phyloP scores from a whole-genome alignment of 495 filamentous ascomycete species.

The Neurospora cerealis region DNA sequence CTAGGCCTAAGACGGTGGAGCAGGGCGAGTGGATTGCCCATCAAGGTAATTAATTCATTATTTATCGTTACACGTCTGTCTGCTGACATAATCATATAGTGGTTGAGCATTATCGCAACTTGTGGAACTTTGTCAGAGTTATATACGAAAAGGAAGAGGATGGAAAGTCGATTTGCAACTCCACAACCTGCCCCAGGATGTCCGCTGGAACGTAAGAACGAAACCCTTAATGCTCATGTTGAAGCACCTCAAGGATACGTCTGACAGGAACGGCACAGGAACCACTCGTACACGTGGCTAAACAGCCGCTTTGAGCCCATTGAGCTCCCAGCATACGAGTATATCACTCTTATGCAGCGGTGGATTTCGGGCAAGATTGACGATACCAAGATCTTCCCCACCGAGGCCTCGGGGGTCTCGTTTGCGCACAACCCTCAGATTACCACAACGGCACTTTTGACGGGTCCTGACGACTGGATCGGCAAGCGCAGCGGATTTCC shows the following conservation, averaged over 20 bases:
- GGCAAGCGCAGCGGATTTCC: conserved; percentile 86
- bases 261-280: conserved; percentile 34
- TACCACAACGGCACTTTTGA: conserved; percentile 49
- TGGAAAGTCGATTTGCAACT: conserved; percentile 69
- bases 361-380: conserved; percentile 91
- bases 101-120: conserved; percentile 80
- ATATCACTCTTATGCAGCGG: conserved; percentile 84
- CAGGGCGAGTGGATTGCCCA: conserved; percentile 90
- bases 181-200: conserved; percentile 78
- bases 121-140: conserved; percentile 74
- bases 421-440: conserved; percentile 47
- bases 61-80: neutral
- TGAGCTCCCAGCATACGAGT: conserved; percentile 70
- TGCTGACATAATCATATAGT: conserved; percentile 37
- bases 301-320: conserved; percentile 52
- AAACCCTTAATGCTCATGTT: conserved; percentile 12
- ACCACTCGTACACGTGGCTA: conserved; percentile 86
- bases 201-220: conserved; percentile 70
- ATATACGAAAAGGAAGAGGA: conserved; percentile 69
- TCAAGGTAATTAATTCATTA: conserved; percentile 54
- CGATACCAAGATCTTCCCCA: conserved; percentile 79
- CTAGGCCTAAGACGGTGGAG: conserved; percentile 79
- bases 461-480: conserved; percentile 59
- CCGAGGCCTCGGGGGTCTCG: conserved; percentile 49
- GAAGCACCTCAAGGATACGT: conserved; percentile 2